A percentile compares a stretch with the other conserved stretches of the same genome.
Conservation (phyloP, 2,329 filamentous ascomycete genomes). For the Phialocephala subalpina region DNA sequence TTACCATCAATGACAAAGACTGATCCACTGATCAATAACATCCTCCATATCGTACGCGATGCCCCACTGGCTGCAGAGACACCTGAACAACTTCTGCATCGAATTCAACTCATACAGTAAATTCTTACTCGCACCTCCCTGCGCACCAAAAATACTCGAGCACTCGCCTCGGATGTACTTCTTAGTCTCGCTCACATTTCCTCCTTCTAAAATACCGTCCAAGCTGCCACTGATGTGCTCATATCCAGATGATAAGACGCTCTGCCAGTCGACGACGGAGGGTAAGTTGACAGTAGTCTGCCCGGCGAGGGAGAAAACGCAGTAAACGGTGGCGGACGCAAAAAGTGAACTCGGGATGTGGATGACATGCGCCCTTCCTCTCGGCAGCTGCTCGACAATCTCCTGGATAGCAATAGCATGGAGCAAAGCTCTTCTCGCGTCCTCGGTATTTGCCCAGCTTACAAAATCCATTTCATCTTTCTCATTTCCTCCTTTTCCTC, state of each 20-base stretch:
- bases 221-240: constrained; percentile 50
- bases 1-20: constrained; percentile 47
- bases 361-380: constrained; percentile 53
- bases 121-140: constrained; percentile 45
- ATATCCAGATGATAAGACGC: constrained; percentile 45
- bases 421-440: constrained; percentile 50
- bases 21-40: constrained; percentile 53
- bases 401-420: constrained; percentile 55
- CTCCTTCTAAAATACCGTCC: constrained; percentile 18
- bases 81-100: constrained; percentile 55
- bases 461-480: constrained; percentile 47
- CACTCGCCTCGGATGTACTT: constrained; percentile 47
- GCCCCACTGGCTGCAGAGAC: constrained; percentile 53
- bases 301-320: constrained; percentile 50
- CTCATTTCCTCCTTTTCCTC: constrained; percentile 37
- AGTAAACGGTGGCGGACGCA: constrained; percentile 52
- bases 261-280: constrained; percentile 50
- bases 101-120: constrained; percentile 56
- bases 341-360: constrained; percentile 55
- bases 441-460: constrained; percentile 48
- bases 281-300: constrained; percentile 49
- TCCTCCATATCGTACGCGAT: constrained; percentile 54
- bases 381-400: constrained; percentile 53
- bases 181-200: constrained; percentile 44
- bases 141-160: constrained; percentile 31